Evolutionary conservation across 1,284 basidiomycete genomes (phyloP), one percentile per base, ranked within the genome.

Genomic region (Anthracocystis walkeri): DNA sequence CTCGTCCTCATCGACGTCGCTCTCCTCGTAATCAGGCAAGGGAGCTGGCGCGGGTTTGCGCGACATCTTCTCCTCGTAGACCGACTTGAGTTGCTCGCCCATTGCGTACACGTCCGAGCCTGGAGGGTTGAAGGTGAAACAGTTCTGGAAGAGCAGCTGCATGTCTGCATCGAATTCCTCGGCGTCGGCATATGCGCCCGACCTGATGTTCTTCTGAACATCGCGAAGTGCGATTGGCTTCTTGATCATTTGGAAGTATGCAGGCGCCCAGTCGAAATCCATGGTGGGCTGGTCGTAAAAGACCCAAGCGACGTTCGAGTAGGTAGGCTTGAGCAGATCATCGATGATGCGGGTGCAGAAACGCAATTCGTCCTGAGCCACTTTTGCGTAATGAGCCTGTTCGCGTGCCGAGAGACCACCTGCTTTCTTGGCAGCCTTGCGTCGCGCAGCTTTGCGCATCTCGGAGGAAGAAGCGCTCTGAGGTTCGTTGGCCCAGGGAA

Each of bases 271-370:
- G 78, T 90, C 90, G 56, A 91, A 87, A 86, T 78, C 90, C 91
- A 87, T 85, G 91, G 93, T 93, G 72, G 98, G 94, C 67, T 95
- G 92, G 83, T 94, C 93, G 78, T 97, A 92, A 87, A 99, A 99
- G 1, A 93, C 93, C 84, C 89, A 89, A 0, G 93, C 94, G 52
- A 91, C 87, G 48, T 87, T 85, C 81, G 89, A 91, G 80, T 93
- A 90, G 80, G 92, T 91, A 86, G 94, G 93, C 85, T 92, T 91
- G 69, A 78, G 73, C 82, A 99, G 86, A 64, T 95, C 92, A 60
- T 87, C 88, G 70, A 97, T 86, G 18, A 95, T 87, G 84, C 92
- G 93, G 71, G 87, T 87, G 80, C 92, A 93, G 81, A 91, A 97
- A 82, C 91, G 91, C 65, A 98, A 88, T 86, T 98, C 95, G 78